Percentiles rank a stretch among this genome's conserved stretches.
These are phyloP conservation scores for Chrysoporthe cubensis DNA, from an alignment of 2,329 filamentous ascomycete genomes.

Conservation along the genomic window DNA sequence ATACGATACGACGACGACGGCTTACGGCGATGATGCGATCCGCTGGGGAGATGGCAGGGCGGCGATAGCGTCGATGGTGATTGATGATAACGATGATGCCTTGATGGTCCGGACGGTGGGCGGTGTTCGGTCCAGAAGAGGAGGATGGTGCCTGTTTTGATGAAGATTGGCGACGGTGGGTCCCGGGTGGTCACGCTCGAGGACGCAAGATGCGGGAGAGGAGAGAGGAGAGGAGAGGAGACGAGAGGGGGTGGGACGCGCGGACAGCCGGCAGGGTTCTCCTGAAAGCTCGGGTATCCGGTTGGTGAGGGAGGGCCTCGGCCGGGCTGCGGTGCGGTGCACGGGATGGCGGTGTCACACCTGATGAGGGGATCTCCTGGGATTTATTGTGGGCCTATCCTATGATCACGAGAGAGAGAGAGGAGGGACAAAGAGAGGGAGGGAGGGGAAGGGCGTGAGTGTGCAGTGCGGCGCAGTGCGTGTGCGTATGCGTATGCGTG, in stretches of 20 bases:
- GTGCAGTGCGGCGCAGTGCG: not conserved
- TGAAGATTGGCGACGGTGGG: constrained; percentile 4
- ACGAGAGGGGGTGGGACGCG: constrained; percentile 16
- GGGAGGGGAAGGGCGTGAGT: no score
- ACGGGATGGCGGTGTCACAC: constrained; percentile 8
- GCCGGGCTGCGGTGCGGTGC: not conserved
- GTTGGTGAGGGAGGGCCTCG: not conserved
- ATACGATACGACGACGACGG: constrained; percentile 13
- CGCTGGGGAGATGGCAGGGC: constrained; percentile 3
- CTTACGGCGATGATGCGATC: constrained; percentile 6
- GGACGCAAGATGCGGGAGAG: constrained; percentile 5
- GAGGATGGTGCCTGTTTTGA: constrained; percentile 3
- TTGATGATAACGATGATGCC: constrained; percentile 8
- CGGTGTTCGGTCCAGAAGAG: not conserved
- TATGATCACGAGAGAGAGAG: not conserved
- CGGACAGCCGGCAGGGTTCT: constrained; percentile 19
- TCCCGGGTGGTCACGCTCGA: constrained; percentile 7
- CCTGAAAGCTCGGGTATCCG: constrained; percentile 8
- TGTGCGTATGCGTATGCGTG: not conserved
- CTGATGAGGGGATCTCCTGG: no score
- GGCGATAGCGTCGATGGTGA: constrained; percentile 1
- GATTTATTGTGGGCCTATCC: not conserved
- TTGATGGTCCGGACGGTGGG: not conserved
- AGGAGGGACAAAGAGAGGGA: no score
- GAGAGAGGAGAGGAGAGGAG: not conserved